A percentile compares a stretch with the other conserved stretches of the same genome.
Evolutionary conservation across 2,329 filamentous ascomycete genomes (phyloP).

Genomic region (Stachybotrys chartarum): DNA sequence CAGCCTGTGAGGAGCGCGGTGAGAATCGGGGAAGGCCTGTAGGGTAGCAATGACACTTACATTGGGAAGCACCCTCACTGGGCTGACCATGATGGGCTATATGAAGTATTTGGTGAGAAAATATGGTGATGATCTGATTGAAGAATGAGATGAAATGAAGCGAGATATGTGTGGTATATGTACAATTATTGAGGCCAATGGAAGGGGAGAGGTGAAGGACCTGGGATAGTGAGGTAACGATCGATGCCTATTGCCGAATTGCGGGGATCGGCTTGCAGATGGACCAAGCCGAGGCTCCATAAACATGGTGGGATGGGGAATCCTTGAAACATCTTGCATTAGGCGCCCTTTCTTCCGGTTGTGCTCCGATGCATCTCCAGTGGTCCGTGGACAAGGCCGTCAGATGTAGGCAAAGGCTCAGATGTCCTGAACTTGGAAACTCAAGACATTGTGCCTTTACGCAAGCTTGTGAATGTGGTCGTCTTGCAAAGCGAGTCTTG

Average conservation of each 20-base stretch:
- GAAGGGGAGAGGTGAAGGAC: neutral
- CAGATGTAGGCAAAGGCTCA: too few species aligned
- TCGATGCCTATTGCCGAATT: neutral
- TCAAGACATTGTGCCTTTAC: too few species aligned
- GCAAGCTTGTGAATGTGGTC: too few species aligned
- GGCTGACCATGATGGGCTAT: conserved; percentile 14
- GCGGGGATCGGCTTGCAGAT: neutral
- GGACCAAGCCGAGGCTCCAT: neutral
- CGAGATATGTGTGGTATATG: neutral
- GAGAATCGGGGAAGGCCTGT: neutral
- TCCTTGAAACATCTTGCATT: too few species aligned
- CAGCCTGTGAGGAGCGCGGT: conserved; percentile 33
- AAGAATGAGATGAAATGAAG: neutral
- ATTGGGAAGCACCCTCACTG: conserved; percentile 25
- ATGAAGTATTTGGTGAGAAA: neutral
- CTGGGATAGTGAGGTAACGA: neutral
- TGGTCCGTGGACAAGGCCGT: too few species aligned
- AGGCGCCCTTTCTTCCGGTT: too few species aligned
- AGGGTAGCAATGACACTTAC: conserved; percentile 12
- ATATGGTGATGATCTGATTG: neutral
- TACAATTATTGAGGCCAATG: neutral
- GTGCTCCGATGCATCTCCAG: too few species aligned
- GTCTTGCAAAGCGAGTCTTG: too few species aligned
- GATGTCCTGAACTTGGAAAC: too few species aligned
- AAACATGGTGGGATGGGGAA: neutral